Conservation (phyloP, 164 flowering plant genomes). For the Hamamelis virginiana region DNA sequence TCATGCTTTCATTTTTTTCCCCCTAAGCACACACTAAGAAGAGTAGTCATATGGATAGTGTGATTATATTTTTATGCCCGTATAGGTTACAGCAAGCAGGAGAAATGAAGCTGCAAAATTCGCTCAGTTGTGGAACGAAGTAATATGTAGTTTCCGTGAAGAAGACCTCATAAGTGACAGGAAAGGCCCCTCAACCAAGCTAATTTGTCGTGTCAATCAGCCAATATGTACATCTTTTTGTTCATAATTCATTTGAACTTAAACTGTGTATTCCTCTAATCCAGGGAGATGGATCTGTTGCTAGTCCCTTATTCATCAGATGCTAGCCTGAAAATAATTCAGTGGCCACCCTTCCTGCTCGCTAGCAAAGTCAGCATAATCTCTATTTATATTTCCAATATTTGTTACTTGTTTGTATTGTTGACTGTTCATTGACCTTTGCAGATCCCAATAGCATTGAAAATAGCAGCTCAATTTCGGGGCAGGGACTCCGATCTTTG, state of each 20-base stretch:
- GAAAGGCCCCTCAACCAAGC: conserved; percentile 39
- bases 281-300: conserved; percentile 96
- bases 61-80: conserved; percentile 2
- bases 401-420: not conserved
- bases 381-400: not conserved
- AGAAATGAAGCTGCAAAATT: conserved; percentile 98
- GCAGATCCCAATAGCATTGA: conserved; percentile 95
- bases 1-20: not conserved
- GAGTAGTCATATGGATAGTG: not conserved
- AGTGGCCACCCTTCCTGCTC: conserved; percentile 98
- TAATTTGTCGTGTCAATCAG: conserved; percentile 9
- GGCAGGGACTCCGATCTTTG: conserved; percentile 84
- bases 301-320: conserved; percentile 92
- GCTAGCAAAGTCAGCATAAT: conserved; percentile 80
- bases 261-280: conserved; percentile 18
- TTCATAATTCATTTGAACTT: conserved; percentile 11
- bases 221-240: not conserved
- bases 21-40: not conserved
- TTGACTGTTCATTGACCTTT: conserved; percentile 18
- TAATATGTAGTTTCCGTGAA: conserved; percentile 88
- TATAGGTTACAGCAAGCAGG: conserved; percentile 68
- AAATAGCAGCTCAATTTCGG: conserved; percentile 90
- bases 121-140: conserved; percentile 97
- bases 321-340: conserved; percentile 77
- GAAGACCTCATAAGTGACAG: conserved; percentile 96